Percentiles rank a stretch among this genome's conserved stretches.
These are phyloP conservation scores for Nicotiana attenuata DNA, from an alignment of 257 asterid species.

Conservation along the genomic window DNA sequence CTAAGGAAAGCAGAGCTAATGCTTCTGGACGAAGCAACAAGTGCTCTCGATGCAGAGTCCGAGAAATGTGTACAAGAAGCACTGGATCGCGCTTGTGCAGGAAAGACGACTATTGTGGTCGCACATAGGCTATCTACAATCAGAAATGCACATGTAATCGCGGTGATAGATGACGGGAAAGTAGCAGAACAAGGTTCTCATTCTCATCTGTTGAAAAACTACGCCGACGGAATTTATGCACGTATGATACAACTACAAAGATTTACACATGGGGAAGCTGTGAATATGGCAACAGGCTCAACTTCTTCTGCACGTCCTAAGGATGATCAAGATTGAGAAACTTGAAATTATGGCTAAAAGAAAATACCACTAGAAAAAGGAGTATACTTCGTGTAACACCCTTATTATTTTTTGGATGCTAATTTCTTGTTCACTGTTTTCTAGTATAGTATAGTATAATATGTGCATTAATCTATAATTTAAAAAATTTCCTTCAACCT, in stretches of 20 bases:
- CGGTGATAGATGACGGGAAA: conserved; percentile 82
- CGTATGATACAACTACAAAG: conserved; percentile 81
- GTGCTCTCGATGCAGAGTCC: conserved; percentile 79
- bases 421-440: conserved; percentile 35
- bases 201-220: conserved; percentile 64
- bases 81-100: conserved; percentile 58
- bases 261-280: conserved; percentile 57
- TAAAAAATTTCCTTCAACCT: conserved; percentile 4
- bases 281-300: conserved; percentile 50
- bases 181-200: conserved; percentile 88
- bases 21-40: conserved; percentile 83
- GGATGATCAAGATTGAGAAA: conserved; percentile 28
- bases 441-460: conserved; percentile 39
- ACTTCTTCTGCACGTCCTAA: conserved; percentile 35
- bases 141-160: conserved; percentile 67
- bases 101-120: conserved; percentile 72
- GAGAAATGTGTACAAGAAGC: conserved; percentile 70
- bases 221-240: conserved; percentile 64
- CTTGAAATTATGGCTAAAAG: background rate
- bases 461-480: conserved; percentile 24
- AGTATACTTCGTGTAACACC: conserved; percentile 14
- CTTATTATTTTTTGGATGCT: conserved; percentile 26
- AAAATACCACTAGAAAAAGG: conserved; percentile 15
- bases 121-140: conserved; percentile 75
- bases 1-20: conserved; percentile 59